A percentile compares a stretch with the other conserved stretches of the same genome.
These are phyloP conservation scores for Brasilioporus rufonigricans DNA, from an alignment of 768 basidiomycete genomes.

Conservation along the genomic window DNA sequence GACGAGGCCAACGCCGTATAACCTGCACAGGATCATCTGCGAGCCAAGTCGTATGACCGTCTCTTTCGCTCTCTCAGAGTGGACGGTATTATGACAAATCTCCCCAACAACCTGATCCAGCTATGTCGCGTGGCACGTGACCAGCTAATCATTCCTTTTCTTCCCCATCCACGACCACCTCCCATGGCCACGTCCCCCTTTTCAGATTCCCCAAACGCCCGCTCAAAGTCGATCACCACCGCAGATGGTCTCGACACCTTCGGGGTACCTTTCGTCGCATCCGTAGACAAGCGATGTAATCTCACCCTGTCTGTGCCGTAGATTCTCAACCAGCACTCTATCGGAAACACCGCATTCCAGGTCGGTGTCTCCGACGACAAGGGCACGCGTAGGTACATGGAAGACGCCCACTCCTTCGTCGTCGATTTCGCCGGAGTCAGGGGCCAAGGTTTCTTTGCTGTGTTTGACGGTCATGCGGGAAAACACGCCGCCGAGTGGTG, in stretches of 20 bases:
- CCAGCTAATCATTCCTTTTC: slow-evolving; percentile 8
- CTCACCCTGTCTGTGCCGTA: slow-evolving; percentile 2
- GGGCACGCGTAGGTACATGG: slow-evolving; percentile 91
- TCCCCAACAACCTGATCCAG: slow-evolving; percentile 3
- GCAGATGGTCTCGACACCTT: slow-evolving; percentile 71
- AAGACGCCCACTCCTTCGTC: slow-evolving; percentile 95
- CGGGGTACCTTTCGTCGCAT: slow-evolving; percentile 52
- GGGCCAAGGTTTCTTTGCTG: slow-evolving; percentile 97
- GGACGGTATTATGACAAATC: background rate
- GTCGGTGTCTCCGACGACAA: slow-evolving; percentile 78
- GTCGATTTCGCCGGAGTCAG: slow-evolving; percentile 89
- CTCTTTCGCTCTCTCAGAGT: background rate
- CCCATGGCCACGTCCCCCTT: slow-evolving; percentile 35
- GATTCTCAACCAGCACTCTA: slow-evolving; percentile 60
- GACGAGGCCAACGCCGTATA: background rate
- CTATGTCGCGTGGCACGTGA: slow-evolving; percentile 24
- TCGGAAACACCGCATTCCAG: slow-evolving; percentile 60
- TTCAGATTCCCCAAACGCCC: slow-evolving; percentile 69
- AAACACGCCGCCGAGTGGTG: slow-evolving; percentile 99
- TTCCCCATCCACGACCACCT: slow-evolving; percentile 14
- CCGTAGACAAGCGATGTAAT: background rate
- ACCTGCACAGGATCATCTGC: background rate
- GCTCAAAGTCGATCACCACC: slow-evolving; percentile 78
- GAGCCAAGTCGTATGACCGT: background rate
- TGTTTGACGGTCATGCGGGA: slow-evolving; percentile 98